Base-by-base conservation (phyloP, 257 asterid genomes). In the Solanum virginianum region DNA sequence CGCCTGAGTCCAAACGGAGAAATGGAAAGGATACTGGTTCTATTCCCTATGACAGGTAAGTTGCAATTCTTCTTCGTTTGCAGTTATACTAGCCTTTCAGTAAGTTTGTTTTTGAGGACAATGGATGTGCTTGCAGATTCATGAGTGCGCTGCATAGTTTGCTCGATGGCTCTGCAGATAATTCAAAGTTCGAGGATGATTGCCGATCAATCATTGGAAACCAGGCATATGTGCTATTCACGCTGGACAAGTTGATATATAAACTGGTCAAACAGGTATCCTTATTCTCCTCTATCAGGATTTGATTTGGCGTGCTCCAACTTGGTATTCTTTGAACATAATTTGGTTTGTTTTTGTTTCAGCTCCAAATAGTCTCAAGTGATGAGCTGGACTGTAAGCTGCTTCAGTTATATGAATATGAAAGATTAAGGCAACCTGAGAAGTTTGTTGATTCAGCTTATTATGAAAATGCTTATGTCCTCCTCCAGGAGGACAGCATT, bases 111-210 rank as follows among this genome's bases (percentile, higher is more conserved):
- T 77, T 77, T 77, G 26, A 59, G 85, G 18, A 55, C 22, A n/a
- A 54, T 80, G 49, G 63, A 55, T 63, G 53, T 69, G 15, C 54
- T 80, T 77, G 92, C 95, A 97, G 99, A 91, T 97, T 97, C 90
- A 93, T 92, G 93, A 88, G 90, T 85, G 93, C 98, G 12, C 84
- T 97, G 72, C 95, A 93, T 86, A 89, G 98, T 88, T 92, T 97
- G 89, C 98, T 97, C 16, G 98, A 95, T 89, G 99, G 99, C 86
- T 93, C 99, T 83, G 89, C 92, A 83, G 99, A 97, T 86, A 97
- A 95, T 88, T 24, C 97, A 43, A 95, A 93, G 90, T 97, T 92
- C 45, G 99, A 97, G 91, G 99, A 97, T 86, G 99, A 97, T 81
- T 97, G 99, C 72, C 98, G 99, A 80, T 91, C 97, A 47, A 86